Conservation (phyloP, 2,329 filamentous ascomycete species). For the Purpureocillium takamizusanense region DNA sequence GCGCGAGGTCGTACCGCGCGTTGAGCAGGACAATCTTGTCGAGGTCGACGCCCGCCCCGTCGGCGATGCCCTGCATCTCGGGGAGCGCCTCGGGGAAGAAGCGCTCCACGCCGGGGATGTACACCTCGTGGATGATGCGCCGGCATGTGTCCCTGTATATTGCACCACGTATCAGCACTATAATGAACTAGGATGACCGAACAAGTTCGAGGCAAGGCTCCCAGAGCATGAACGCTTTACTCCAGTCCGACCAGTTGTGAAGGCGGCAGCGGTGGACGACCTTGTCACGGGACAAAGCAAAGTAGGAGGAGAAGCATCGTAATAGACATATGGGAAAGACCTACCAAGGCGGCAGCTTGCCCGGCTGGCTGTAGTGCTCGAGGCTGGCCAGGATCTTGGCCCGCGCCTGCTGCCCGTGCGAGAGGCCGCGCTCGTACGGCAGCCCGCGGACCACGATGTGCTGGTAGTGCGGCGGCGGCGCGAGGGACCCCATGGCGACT, state of each 20-base stretch:
- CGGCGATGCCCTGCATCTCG: slow-evolving; percentile 11
- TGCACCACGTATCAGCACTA: not conserved
- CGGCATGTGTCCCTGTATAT: slow-evolving; percentile 6
- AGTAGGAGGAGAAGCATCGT: not conserved
- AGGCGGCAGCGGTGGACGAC: too few species aligned
- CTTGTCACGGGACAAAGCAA: too few species aligned
- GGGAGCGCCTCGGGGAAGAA: slow-evolving; percentile 10
- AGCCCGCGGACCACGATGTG: slow-evolving; percentile 12
- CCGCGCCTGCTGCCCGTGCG: slow-evolving; percentile 11
- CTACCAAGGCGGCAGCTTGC: slow-evolving; percentile 9
- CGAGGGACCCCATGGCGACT: not conserved
- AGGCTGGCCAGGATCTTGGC: slow-evolving; percentile 13
- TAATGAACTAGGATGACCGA: too few species aligned
- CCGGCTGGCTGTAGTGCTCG: slow-evolving; percentile 11
- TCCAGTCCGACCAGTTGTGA: too few species aligned
- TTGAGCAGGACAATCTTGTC: slow-evolving; percentile 12
- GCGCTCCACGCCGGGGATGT: slow-evolving; percentile 11
- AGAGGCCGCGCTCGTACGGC: slow-evolving; percentile 13
- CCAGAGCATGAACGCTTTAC: too few species aligned
- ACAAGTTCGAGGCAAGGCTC: too few species aligned
- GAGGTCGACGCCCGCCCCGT: slow-evolving; percentile 7
- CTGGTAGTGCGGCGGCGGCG: slow-evolving; percentile 8
- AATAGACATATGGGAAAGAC: not conserved
- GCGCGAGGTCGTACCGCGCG: slow-evolving; percentile 9
- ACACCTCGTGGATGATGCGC: slow-evolving; percentile 11